Evolutionary conservation across 1,284 basidiomycete genomes (phyloP), one percentile per base, ranked within the genome.

Genomic region (Ustilago loliicola): DNA sequence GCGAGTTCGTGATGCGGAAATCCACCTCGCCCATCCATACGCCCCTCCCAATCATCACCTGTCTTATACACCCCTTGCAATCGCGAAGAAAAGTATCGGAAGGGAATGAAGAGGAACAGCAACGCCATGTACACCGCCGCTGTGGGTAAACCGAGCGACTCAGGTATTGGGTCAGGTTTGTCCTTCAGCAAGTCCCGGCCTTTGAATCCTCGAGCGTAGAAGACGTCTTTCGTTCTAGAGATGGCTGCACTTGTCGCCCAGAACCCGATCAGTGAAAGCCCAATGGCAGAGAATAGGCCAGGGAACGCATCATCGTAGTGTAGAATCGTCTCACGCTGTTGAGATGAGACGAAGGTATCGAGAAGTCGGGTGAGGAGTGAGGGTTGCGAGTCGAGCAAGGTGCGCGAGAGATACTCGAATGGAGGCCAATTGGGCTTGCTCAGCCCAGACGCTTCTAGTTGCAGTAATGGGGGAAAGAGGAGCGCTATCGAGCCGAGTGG

Each of bases 1-100:
- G 95, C 91, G 59, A 99, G 89, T 93, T 96, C 92, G 81, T 94
- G 91, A 83, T 95, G 93, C n/a, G 94, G 92, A 82, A 96, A 96
- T 59, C 92, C 91, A 5, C 88, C 88, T 1, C 79, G 73, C 1
- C 82, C 82, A 17, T 68, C 68, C 72, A 84, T 80, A 1, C 67
- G 40, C 11, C 82, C 82, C n/a, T 72, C 66, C 80, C 75, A 77
- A 13, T 70, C 77, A 32, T 69, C 69, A 15, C 64, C 70, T 11
- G 36, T 57, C n/a, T 58, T 68, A 13, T 53, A 7, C n/a, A 76
- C 61, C 15, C 48, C 50, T 23, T 70, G 64, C 40, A 72, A 27
- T 0, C 52, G 34, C 3, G 74, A 68, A 21, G 80, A 74, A 53
- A 82, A 80, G 76, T 87, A 86, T 2, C 84, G 69, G 66, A 85